Percentiles rank a stretch among this genome's conserved stretches.
Evolutionary conservation across 1,284 basidiomycete species (phyloP).

Genomic region (Thecaphora thlaspeos): DNA sequence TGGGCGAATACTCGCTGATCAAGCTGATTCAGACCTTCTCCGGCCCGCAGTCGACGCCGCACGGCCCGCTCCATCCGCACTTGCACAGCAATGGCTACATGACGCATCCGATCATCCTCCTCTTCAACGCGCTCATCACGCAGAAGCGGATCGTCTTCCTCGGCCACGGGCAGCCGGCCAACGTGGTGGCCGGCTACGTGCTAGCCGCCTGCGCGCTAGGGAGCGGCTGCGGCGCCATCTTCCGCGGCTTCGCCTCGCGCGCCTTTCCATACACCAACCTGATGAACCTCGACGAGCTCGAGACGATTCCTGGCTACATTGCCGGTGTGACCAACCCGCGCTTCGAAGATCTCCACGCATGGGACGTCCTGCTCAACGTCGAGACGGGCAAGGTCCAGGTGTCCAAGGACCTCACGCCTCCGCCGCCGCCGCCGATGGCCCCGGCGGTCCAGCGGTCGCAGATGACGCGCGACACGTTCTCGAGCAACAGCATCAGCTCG

Average conservation of each 20-base stretch:
- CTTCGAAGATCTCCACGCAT: slow-evolving; percentile 78
- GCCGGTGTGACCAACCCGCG: slow-evolving; percentile 96
- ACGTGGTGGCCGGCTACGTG: slow-evolving; percentile 83
- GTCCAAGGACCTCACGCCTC: slow-evolving; percentile 72
- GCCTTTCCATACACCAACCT: slow-evolving; percentile 93
- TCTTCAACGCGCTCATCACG: slow-evolving; percentile 91
- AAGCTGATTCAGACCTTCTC: slow-evolving; percentile 86
- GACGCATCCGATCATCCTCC: slow-evolving; percentile 87
- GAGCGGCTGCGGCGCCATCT: slow-evolving; percentile 79
- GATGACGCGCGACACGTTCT: slow-evolving; percentile 55
- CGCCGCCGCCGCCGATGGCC: slow-evolving; percentile 17
- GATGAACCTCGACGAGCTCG: slow-evolving; percentile 82
- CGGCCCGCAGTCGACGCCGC: slow-evolving; percentile 61
- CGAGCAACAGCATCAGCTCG: slow-evolving; percentile 18
- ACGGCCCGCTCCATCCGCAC: slow-evolving; percentile 82
- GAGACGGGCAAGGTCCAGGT: slow-evolving; percentile 80
- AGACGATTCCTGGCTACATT: slow-evolving; percentile 83
- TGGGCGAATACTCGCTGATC: slow-evolving; percentile 95
- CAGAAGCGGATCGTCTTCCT: slow-evolving; percentile 92
- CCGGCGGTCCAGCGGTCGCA: slow-evolving; percentile 15
- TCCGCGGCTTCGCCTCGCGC: slow-evolving; percentile 76
- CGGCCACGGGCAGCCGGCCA: slow-evolving; percentile 72
- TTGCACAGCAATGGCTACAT: slow-evolving; percentile 85
- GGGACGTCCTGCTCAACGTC: slow-evolving; percentile 91
- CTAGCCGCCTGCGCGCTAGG: slow-evolving; percentile 88